Base-by-base conservation (phyloP, 2,329 filamentous ascomycete species). In the Cytospora chrysosperma region DNA sequence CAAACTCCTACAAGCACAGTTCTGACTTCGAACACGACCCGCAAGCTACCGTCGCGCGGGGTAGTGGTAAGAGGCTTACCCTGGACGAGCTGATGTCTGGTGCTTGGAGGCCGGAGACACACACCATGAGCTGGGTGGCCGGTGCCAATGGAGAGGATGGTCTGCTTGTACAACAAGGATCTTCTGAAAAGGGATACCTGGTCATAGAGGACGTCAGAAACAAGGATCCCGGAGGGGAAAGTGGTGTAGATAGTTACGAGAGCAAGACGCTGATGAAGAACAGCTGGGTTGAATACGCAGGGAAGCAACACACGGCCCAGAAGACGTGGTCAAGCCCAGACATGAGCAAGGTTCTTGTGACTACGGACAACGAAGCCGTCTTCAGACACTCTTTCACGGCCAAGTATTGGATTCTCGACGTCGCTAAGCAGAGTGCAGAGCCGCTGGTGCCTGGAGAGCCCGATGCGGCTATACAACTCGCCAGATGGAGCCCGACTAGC, bases 381-480 rank as follows among this genome's bases (percentile, higher is more conserved):
- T 99, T 93, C 90, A 88, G 95, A 68, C 90, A 98, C 75, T 98
- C 94, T 0, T 93, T 86, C 71, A 93, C 88, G 12, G 94, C 89
- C 0, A 81, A 84, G 28, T 99, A 97, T 78, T 99, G 91, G 87
- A 88, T 99, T 65, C 90, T 97, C 68, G 91, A 99, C 72, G 95
- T 99, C 28, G 86, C 85, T 34, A 88, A 87, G 0, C 93, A 97
- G 74, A 83, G 78, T 0, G 90, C 84, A 1, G 84, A 96, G 75
- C 87, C 95, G 0, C 79, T 99, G 59, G 87, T 97, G 68, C 89
- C 91, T 0, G 79, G 79, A 2, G 81, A 91, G 55, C 81, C 85
- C 1, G 76, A 86, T 15, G 86, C 82, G 21, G 83, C 86, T 54
- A 82, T 97, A 27, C 93, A 98, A 76, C 82, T 97, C 60, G 95